Evolutionary conservation across 1,284 basidiomycete species (phyloP).

Genomic region (Exobasidium rhododendri): DNA sequence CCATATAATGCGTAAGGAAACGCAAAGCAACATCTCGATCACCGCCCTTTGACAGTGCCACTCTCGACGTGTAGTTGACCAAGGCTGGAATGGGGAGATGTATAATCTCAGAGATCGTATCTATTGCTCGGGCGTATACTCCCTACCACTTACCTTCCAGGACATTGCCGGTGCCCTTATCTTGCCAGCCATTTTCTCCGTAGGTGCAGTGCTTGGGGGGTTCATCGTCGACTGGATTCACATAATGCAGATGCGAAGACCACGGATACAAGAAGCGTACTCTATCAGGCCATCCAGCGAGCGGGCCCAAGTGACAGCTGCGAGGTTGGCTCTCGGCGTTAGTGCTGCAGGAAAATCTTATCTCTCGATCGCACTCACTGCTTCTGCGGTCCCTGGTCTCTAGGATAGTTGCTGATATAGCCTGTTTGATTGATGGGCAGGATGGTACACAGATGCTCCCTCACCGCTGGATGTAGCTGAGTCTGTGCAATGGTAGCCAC

Average conservation of each 20-base stretch:
- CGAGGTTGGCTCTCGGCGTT: constrained; percentile 6
- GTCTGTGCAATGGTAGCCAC: constrained; percentile 89
- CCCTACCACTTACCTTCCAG: constrained; percentile 54
- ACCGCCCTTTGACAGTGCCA: constrained; percentile 10
- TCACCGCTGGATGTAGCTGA: constrained; percentile 72
- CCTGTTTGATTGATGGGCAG: constrained; percentile 59
- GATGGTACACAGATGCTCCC: constrained; percentile 66
- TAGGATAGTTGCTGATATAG: constrained; percentile 16
- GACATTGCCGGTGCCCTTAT: constrained; percentile 11
- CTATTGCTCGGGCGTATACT: constrained; percentile 60
- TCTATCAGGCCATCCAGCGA: constrained; percentile 75
- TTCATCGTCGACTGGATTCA: constrained; percentile 70
- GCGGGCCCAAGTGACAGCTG: constrained; percentile 58
- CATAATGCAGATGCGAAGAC: constrained; percentile 67
- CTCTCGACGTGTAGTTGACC: constrained; percentile 44
- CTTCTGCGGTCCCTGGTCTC: constrained; percentile 14
- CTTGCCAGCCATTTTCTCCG: constrained; percentile 72
- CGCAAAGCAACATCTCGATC: constrained; percentile 66
- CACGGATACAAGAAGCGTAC: constrained; percentile 50
- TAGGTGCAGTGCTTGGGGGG: constrained; percentile 73
- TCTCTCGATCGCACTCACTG: constrained; percentile 10
- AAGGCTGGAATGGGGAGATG: constrained; percentile 24
- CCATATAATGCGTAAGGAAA: constrained; percentile 84
- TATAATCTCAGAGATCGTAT: constrained; percentile 23
- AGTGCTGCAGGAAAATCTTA: background rate